phyloP scores from a whole-genome alignment of 495 filamentous ascomycete species.

The Neurospora sp. region DNA sequence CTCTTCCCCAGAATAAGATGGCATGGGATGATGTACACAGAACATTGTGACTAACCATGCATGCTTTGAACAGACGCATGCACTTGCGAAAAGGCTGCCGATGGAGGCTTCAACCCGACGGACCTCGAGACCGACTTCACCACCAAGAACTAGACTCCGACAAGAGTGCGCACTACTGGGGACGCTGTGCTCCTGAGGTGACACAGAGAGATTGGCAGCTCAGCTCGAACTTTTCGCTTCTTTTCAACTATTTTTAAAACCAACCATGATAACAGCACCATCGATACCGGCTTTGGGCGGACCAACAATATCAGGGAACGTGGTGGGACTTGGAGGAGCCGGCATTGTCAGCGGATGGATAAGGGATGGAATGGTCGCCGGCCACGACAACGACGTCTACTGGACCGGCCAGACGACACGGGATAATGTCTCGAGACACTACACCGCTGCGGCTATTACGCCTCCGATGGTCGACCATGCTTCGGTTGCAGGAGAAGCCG shows the following conservation, averaged over 20 bases:
- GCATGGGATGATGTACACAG: not conserved
- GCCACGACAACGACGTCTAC: not conserved
- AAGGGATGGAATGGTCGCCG: not conserved
- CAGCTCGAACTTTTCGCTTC: not conserved
- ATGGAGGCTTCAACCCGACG: slow-evolving; percentile 35
- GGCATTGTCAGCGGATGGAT: not conserved
- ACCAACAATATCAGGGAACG: not conserved
- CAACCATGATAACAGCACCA: not conserved
- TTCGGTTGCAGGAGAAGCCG: not conserved
- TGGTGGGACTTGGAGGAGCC: not conserved
- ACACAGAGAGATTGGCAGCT: not conserved
- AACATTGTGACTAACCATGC: not conserved
- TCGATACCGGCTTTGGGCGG: not conserved
- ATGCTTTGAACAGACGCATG: slow-evolving; percentile 51
- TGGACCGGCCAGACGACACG: not conserved
- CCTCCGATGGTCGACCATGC: not conserved
- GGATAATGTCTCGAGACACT: not conserved
- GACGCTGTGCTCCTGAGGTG: not conserved
- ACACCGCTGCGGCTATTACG: not conserved
- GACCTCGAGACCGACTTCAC: slow-evolving; percentile 75
- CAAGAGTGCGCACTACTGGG: not conserved
- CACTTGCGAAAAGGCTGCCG: slow-evolving; percentile 68
- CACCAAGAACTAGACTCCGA: slow-evolving; percentile 38
- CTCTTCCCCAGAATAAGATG: not conserved
- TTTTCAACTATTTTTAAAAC: not conserved